Evolutionary conservation across 208 protist species (phyloP), one percentile per base, ranked within the genome.

Genomic region (Leishmania lainsoni): DNA sequence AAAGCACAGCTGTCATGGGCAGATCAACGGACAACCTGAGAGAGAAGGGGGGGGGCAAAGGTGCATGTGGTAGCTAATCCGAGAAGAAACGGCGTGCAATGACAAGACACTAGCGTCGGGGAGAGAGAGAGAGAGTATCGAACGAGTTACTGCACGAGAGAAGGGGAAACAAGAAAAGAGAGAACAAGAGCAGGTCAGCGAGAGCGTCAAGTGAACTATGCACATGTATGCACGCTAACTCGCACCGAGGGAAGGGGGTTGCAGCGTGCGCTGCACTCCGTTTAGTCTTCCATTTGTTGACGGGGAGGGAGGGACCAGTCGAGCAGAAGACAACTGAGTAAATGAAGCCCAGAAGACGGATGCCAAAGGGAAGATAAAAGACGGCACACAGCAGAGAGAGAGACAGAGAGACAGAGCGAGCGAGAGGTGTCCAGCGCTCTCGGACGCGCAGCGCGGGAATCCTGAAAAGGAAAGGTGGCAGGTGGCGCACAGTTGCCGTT

Each of bases 111-210:
- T 12, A 71, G 35, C 39, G 42, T 39, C 16, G 20, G 65, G 72
- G 66, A 70, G 56, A 71, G 74, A 32, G 29, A 78, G 6, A 75
- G 63, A 6, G 39, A 56, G 69, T 32, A 45, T 45, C 42, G 42
- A 45, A 45, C 42, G 42, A 45, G 3, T 45, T 45, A 45, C 42
- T 45, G 42, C 42, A 16, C 72, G 29, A 61, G 35, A 45, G 16
- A 74, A 73, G 48, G 32, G n/a, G 59, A 26, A n/a, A 75, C 22
- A 58, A 76, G 14, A 54, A 75, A 26, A 71, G 26, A 58, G 39
- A 45, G 70, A 69, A 61, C 22, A 26, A 61, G 56, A 26, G 56
- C 56, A 16, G 12, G 42, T 45, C 42, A 45, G 42, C 42, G 42
- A 45, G 42, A 45, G 42, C 42, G 42, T 45, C 42, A 45, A 45